Conservation (phyloP, 2,329 filamentous ascomycete species). For the Ophiocordyceps unilateralis region DNA sequence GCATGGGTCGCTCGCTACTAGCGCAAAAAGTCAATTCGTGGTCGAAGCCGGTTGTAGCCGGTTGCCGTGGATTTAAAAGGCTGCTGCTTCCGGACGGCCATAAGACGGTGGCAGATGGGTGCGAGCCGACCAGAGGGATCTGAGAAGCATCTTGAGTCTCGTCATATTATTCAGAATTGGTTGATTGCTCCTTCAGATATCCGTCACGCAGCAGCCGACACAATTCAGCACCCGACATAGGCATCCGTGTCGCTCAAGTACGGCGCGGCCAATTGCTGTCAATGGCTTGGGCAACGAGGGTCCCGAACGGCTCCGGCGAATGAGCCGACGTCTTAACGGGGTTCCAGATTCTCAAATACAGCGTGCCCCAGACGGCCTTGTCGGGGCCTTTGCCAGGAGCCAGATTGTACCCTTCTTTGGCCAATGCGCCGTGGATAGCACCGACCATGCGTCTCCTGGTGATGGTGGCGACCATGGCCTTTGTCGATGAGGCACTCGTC, state of each 20-base stretch:
- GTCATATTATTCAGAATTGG: neutral
- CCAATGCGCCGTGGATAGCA: slow-evolving; percentile 11
- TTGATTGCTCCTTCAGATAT: neutral
- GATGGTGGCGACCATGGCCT: neutral
- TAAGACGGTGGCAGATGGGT: neutral
- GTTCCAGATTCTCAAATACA: slow-evolving; percentile 8
- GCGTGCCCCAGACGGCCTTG: slow-evolving; percentile 9
- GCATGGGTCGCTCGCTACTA: neutral
- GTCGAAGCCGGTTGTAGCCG: neutral
- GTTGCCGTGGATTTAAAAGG: too few relatives aligned
- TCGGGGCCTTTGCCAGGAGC: slow-evolving; percentile 2
- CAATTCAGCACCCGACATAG: too few relatives aligned
- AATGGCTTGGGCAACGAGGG: too few relatives aligned
- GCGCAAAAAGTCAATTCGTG: neutral
- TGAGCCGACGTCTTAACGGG: slow-evolving; percentile 5
- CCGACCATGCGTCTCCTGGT: slow-evolving; percentile 9
- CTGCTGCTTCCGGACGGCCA: too few relatives aligned
- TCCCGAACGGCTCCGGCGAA: slow-evolving; percentile 7
- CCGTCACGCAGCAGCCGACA: too few relatives aligned
- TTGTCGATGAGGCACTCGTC: slow-evolving; percentile 1
- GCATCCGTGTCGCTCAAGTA: too few relatives aligned
- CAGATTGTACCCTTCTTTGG: slow-evolving; percentile 9
- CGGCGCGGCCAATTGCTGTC: too few relatives aligned
- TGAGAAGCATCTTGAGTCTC: too few relatives aligned
- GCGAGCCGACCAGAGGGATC: neutral